These are phyloP conservation scores for Hymenoscyphus repandus DNA, from an alignment of 2,329 filamentous ascomycete genomes.

Conservation along the genomic window DNA sequence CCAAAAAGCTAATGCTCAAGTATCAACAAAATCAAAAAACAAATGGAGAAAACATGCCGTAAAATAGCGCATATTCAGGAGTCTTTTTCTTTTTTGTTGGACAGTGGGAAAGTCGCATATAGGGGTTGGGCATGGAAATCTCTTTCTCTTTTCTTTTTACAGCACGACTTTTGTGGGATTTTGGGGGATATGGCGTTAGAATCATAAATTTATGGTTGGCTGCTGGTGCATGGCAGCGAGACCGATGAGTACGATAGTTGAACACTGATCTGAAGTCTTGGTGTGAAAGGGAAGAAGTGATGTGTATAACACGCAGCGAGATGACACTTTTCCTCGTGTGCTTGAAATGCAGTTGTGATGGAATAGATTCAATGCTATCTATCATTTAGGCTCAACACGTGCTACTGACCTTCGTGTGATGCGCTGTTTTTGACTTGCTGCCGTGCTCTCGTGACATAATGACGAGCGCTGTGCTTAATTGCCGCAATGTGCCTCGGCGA, in stretches of 20 bases:
- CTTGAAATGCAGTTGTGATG: too few relatives aligned
- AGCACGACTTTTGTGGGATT: background rate
- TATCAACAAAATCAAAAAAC: background rate
- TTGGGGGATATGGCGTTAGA: background rate
- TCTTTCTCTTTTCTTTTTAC: background rate
- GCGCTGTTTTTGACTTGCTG: too few relatives aligned
- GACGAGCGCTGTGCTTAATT: too few relatives aligned
- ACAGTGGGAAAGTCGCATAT: background rate
- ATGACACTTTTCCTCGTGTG: too few relatives aligned
- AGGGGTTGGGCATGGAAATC: background rate
- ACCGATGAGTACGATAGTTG: background rate
- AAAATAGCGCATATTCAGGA: conserved; percentile 1
- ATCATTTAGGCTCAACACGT: too few relatives aligned
- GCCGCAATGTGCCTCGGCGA: too few relatives aligned
- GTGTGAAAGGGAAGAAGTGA: too few relatives aligned
- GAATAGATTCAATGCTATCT: too few relatives aligned
- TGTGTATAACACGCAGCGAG: too few relatives aligned
- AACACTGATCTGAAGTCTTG: too few relatives aligned
- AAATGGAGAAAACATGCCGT: background rate
- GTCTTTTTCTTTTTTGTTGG: background rate
- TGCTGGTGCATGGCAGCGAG: background rate
- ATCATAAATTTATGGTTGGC: background rate
- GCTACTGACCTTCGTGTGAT: too few relatives aligned
- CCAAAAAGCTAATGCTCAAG: background rate
- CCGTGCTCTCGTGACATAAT: too few relatives aligned